Percentiles rank a stretch among this genome's conserved stretches.
These are phyloP conservation scores for Schizosaccharomyces osmophilus DNA, from an alignment of 805 yeast genomes.

Conservation along the genomic window DNA sequence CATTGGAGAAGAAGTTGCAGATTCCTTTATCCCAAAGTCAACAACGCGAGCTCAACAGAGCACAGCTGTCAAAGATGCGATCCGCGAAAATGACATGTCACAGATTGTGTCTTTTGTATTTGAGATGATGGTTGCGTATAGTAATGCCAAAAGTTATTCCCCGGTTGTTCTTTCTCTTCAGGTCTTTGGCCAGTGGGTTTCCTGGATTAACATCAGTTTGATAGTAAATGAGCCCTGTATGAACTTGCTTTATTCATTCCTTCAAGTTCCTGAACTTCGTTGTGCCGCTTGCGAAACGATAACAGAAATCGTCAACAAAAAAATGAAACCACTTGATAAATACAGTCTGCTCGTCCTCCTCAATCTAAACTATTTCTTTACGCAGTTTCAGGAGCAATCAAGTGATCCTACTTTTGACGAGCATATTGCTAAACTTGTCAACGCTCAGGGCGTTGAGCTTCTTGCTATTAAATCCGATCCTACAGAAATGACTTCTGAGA, in stretches of 20 bases:
- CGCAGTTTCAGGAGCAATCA: slow-evolving; percentile 15
- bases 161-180: slow-evolving; percentile 33
- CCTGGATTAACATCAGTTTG: slow-evolving; percentile 74
- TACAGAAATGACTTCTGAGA: slow-evolving; percentile 3
- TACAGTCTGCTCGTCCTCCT: slow-evolving; percentile 43
- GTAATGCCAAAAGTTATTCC: slow-evolving; percentile 12
- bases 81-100: slow-evolving; percentile 54
- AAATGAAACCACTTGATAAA: slow-evolving; percentile 53
- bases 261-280: slow-evolving; percentile 22
- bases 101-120: slow-evolving; percentile 44
- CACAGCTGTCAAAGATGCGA: slow-evolving; percentile 51
- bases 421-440: slow-evolving; percentile 45
- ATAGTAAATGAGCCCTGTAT: slow-evolving; percentile 39
- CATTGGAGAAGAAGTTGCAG: slow-evolving; percentile 82
- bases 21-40: slow-evolving; percentile 54
- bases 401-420: slow-evolving; percentile 47
- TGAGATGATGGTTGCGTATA: slow-evolving; percentile 21
- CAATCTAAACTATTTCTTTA: slow-evolving; percentile 32
- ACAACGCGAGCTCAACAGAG: slow-evolving; percentile 35
- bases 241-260: slow-evolving; percentile 30
- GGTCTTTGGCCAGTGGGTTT: slow-evolving; percentile 62
- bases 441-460: slow-evolving; percentile 53
- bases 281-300: slow-evolving; percentile 32
- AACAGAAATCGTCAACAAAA: slow-evolving; percentile 44
- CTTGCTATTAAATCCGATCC: slow-evolving; percentile 25